A percentile compares a stretch with the other conserved stretches of the same genome.
Conservation (phyloP, 225 moss, liverwort and hornwort species). For the Straminergon stramineum region DNA sequence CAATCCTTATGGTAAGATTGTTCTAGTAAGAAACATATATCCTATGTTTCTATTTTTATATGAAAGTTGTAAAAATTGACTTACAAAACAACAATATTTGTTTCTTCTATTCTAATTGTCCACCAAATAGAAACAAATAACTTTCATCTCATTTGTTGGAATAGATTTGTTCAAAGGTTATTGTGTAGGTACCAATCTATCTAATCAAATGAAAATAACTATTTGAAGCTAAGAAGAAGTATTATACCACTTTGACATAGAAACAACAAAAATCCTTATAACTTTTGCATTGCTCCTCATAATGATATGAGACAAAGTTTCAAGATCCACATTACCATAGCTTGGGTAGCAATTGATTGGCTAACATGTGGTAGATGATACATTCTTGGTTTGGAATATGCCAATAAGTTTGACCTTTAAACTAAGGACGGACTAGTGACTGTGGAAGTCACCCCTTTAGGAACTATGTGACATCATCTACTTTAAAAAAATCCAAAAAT, state of each 20-base stretch:
- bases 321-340: slow-evolving; percentile 49
- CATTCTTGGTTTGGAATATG: slow-evolving; percentile 53
- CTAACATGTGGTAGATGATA: slow-evolving; percentile 93
- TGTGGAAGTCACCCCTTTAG: too few species aligned
- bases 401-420: too few species aligned
- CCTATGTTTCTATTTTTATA: background rate
- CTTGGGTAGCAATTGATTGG: slow-evolving; percentile 75
- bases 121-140: background rate
- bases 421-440: too few species aligned
- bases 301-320: background rate
- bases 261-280: background rate
- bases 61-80: background rate
- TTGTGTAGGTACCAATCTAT: background rate
- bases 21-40: too few species aligned
- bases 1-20: too few species aligned
- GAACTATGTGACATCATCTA: too few species aligned
- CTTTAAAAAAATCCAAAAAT: too few species aligned
- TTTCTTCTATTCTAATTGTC: background rate
- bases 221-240: too few species aligned
- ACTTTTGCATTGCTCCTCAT: background rate
- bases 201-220: too few species aligned
- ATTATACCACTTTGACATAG: background rate
- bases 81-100: background rate
- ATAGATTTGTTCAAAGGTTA: background rate
- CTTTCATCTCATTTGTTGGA: background rate